Percentiles rank a stretch among this genome's conserved stretches.
These are phyloP conservation scores for Ustilaginoidea virens DNA, from an alignment of 2,329 filamentous ascomycete species.

Conservation along the genomic window DNA sequence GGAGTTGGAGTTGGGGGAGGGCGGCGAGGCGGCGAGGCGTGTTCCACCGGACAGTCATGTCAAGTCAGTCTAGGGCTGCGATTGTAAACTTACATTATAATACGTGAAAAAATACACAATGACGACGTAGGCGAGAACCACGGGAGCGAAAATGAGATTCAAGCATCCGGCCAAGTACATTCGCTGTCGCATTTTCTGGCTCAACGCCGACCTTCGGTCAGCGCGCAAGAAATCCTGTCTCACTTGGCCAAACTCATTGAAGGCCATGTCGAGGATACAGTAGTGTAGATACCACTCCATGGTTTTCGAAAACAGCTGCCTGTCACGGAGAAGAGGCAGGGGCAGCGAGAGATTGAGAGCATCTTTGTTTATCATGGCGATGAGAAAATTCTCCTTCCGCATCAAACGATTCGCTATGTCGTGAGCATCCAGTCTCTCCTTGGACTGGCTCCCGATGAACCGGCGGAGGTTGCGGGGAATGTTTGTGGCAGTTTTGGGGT, in stretches of 20 bases:
- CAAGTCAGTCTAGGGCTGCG: too few relatives aligned
- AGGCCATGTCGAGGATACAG: slow-evolving; percentile 85
- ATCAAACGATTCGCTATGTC: slow-evolving; percentile 95
- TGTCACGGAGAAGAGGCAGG: slow-evolving; percentile 64
- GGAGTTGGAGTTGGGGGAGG: too few relatives aligned
- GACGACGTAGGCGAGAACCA: slow-evolving; percentile 73
- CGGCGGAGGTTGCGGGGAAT: slow-evolving; percentile 34
- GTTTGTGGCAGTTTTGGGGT: slow-evolving; percentile 58
- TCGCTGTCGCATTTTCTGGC: slow-evolving; percentile 59
- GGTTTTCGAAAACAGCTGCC: slow-evolving; percentile 76
- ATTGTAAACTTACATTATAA: slow-evolving; percentile 68
- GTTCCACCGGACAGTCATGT: too few relatives aligned
- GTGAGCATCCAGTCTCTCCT: slow-evolving; percentile 87
- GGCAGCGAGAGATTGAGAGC: slow-evolving; percentile 76
- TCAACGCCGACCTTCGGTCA: slow-evolving; percentile 63
- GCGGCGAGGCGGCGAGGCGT: too few relatives aligned
- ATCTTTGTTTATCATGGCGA: slow-evolving; percentile 95
- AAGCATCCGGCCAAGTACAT: slow-evolving; percentile 74
- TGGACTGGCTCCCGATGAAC: slow-evolving; percentile 70
- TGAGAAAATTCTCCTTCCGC: slow-evolving; percentile 93
- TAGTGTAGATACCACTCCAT: slow-evolving; percentile 86
- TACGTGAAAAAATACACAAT: slow-evolving; percentile 90
- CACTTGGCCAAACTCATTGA: slow-evolving; percentile 78
- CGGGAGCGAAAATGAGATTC: slow-evolving; percentile 74
- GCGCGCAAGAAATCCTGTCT: slow-evolving; percentile 75